phyloP scores from a whole-genome alignment of 2,329 filamentous ascomycete species.

The Gnomoniopsis sp. region DNA sequence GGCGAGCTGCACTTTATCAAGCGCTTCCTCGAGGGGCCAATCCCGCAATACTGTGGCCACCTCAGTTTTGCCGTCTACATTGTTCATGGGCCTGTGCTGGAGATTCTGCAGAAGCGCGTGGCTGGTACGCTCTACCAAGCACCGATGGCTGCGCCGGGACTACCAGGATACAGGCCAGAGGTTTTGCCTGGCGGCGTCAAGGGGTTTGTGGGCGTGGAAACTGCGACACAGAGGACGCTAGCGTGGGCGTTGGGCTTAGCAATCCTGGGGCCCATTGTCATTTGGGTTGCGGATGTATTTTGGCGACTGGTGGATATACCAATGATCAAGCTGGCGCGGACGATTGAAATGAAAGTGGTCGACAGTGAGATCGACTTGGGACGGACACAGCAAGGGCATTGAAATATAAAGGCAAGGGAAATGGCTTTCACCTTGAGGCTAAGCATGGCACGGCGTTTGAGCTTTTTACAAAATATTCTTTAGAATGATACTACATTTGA shows the following conservation, averaged over 20 bases:
- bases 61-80: conserved; percentile 58
- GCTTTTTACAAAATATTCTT: not conserved
- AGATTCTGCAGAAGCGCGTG: conserved; percentile 30
- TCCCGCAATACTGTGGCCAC: conserved; percentile 53
- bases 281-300: conserved; percentile 58
- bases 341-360: conserved; percentile 23
- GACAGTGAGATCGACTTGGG: conserved; percentile 16
- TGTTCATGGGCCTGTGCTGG: conserved; percentile 51
- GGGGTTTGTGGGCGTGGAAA: conserved; percentile 30
- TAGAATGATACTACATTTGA: not conserved
- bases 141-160: conserved; percentile 21
- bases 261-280: conserved; percentile 32
- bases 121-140: conserved; percentile 25
- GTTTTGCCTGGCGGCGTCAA: conserved; percentile 27
- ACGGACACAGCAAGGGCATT: not conserved
- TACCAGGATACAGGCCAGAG: conserved; percentile 21
- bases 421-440: not conserved
- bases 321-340: conserved; percentile 27
- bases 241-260: conserved; percentile 37
- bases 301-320: conserved; percentile 54
- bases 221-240: conserved; percentile 26
- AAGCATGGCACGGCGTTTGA: not conserved
- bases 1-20: conserved; percentile 33
- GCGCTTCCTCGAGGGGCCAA: conserved; percentile 39
- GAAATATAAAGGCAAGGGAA: not conserved